phyloP scores from a whole-genome alignment of 345 rosid species.

The Acer saccharum region DNA sequence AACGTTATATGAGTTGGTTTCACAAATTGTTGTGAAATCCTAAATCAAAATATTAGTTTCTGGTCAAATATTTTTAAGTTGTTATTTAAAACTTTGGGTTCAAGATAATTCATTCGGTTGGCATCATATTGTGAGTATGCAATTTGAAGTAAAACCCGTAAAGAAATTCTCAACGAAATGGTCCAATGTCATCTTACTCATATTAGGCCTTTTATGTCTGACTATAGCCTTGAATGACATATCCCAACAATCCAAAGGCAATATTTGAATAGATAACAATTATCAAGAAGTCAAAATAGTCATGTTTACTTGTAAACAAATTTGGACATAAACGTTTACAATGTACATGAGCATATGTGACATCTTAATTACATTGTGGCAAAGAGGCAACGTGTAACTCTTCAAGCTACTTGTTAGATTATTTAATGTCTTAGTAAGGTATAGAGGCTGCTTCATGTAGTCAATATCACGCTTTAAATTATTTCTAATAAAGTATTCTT shows the following conservation, averaged over 20 bases:
- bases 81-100: neutral
- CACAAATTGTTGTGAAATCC: neutral
- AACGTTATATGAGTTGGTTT: neutral
- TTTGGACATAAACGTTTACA: neutral
- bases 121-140: neutral
- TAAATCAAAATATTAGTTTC: neutral
- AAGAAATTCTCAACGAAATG: neutral
- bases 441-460: neutral
- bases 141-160: neutral
- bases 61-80: neutral
- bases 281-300: neutral
- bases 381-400: neutral
- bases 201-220: neutral
- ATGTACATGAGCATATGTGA: neutral
- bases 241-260: neutral
- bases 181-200: neutral
- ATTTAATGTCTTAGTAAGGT: neutral
- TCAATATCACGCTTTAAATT: neutral
- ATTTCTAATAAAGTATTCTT: neutral
- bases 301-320: neutral
- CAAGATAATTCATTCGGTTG: neutral
- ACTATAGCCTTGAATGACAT: neutral
- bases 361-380: neutral
- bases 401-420: neutral
- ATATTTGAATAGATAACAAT: neutral